Base-by-base conservation (phyloP, 805 yeast genomes). In the Candida wancherniae region DNA sequence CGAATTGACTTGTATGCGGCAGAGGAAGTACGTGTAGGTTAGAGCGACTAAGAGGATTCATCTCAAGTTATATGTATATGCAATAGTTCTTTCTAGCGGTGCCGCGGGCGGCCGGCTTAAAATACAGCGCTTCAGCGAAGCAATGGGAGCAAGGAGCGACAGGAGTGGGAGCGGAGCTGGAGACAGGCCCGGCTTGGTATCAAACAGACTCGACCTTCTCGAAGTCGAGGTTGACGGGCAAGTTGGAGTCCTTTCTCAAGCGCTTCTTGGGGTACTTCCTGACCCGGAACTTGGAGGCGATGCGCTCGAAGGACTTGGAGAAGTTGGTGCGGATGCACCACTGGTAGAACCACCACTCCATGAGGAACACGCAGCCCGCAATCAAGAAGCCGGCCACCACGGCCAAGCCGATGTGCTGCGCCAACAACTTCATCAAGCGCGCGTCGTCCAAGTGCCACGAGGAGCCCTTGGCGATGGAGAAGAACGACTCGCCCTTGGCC, bases 381-480 rank as follows among this genome's bases (percentile, higher is more conserved):
- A 80, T 49, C 11, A 73, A 38, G 43, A 82, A 77, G 1, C 95
- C 95, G 9, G 73, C 73, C 24, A 82, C 50, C 2, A 85, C 84
- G 16, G 87, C 80, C 22, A 80, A 58, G 10, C 76, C 68, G 42
- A 88, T 75, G 56, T 88, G 95, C 42, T 74, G 69, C 11, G 84
- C 86, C 58, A 87, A 60, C 6, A 73, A 61, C 50, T 83, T 77
- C 57, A 87, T 75, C 51, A 84, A 74, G 32, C 76, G 69, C 8
- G 96, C 95, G 56, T 88, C 97, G 43, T 79, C 85, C 49, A 75
- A 61, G 58, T 88, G 97, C 97, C 97, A 88, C 15, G 94, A 83
- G 0, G 94, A 84, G 26, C 97, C 97, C 33, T 75, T 73, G 0
- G 85, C 66, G 33, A 84, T 80, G 22, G 76, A 68, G 57, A 88